Evolutionary conservation across 108 stramenopile species (phyloP).

Genomic region (Aurantiochytrium sp.): DNA sequence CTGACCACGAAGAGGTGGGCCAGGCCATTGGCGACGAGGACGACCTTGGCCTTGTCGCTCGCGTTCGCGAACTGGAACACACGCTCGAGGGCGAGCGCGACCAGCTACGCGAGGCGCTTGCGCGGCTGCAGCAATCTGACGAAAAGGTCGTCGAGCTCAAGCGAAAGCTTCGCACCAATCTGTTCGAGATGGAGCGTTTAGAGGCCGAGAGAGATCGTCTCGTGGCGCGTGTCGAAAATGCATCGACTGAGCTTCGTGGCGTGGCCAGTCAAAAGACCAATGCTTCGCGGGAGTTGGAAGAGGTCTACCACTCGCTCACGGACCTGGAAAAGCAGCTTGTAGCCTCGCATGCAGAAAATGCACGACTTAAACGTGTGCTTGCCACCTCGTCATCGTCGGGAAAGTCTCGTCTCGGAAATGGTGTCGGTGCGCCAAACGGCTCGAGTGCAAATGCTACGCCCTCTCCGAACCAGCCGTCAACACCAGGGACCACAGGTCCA

Average conservation of each 20-base stretch:
- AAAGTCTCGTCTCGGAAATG: no score
- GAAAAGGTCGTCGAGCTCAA: constrained; percentile 12
- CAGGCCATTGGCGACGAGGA: background rate
- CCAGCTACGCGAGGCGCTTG: constrained; percentile 5
- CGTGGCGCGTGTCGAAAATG: background rate
- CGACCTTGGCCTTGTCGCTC: background rate
- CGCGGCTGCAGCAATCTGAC: background rate
- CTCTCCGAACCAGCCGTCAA: background rate
- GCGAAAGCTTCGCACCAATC: background rate
- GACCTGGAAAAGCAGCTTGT: constrained; percentile 2
- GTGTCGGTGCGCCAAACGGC: background rate
- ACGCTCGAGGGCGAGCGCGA: background rate
- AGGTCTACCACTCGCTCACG: background rate
- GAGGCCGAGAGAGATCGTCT: background rate
- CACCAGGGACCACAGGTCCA: background rate
- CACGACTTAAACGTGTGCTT: background rate
- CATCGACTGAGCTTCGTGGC: background rate
- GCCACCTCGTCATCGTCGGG: background rate
- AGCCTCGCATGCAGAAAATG: background rate
- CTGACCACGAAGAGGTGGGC: background rate
- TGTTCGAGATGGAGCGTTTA: background rate
- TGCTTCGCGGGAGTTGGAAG: background rate
- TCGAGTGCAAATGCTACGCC: no score
- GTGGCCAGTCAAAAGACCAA: constrained; percentile 12
- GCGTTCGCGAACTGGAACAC: background rate